Evolutionary conservation across 352 stramenopile species (phyloP).

Genomic region (Phytophthora colocasiae): DNA sequence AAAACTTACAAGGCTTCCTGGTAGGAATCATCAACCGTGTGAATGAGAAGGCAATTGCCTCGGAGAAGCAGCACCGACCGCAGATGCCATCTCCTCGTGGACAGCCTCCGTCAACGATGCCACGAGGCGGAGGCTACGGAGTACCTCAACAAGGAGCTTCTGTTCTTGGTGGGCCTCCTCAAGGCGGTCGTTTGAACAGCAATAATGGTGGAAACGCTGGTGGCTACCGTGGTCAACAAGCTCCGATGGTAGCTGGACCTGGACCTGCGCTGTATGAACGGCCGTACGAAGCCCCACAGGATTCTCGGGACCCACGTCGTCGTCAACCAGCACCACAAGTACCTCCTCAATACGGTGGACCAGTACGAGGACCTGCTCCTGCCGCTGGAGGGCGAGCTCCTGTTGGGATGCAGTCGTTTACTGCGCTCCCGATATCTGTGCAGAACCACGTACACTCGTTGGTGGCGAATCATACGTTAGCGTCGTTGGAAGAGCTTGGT

Average conservation of each 20-base stretch:
- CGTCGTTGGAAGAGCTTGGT: constrained; percentile 75
- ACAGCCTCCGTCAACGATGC: constrained; percentile 16
- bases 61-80: constrained; percentile 45
- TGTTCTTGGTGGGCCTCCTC: constrained; percentile 43
- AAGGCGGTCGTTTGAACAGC: constrained; percentile 32
- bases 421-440: constrained; percentile 60
- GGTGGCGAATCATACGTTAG: constrained; percentile 57
- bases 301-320: constrained; percentile 33
- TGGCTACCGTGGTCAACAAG: constrained; percentile 31
- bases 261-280: constrained; percentile 41
- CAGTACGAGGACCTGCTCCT: constrained; percentile 14
- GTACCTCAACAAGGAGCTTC: constrained; percentile 23
- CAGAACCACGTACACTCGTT: constrained; percentile 76
- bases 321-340: constrained; percentile 33
- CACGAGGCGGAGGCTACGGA: constrained; percentile 20
- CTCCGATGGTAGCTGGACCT: constrained; percentile 20
- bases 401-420: constrained; percentile 40
- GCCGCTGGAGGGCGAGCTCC: constrained; percentile 22
- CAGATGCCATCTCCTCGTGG: constrained; percentile 36
- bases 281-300: constrained; percentile 36
- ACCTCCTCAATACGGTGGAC: constrained; percentile 23
- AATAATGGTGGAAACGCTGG: constrained; percentile 22
- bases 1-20: constrained; percentile 84
- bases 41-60: constrained; percentile 62
- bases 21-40: constrained; percentile 88